Evolutionary conservation across 306 rosid genomes (phyloP).

Genomic region (Pterocarpus macrocarpus): DNA sequence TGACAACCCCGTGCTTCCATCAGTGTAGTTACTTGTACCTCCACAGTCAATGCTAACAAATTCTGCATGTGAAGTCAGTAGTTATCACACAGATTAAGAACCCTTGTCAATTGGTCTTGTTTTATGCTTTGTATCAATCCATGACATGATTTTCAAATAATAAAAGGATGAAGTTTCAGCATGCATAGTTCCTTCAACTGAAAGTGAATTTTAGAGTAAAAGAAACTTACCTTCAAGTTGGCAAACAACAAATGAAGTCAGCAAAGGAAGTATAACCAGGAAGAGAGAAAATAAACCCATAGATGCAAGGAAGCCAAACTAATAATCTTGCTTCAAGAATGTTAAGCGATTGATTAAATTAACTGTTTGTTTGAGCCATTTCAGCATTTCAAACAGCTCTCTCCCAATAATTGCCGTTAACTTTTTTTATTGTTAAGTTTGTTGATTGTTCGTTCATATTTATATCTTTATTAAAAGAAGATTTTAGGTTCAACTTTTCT

Average conservation of each 20-base stretch:
- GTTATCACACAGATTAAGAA: neutral
- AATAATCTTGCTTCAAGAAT: constrained; percentile 38
- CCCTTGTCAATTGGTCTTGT: neutral
- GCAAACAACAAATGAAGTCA: constrained; percentile 54
- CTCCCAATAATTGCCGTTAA: constrained; percentile 29
- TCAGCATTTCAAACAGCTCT: constrained; percentile 50
- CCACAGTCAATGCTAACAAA: constrained; percentile 87
- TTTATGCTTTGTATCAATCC: neutral
- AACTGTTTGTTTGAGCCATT: constrained; percentile 45
- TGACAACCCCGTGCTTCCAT: constrained; percentile 65
- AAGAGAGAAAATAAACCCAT: constrained; percentile 62
- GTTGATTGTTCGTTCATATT: constrained; percentile 64
- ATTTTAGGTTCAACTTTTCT: constrained; percentile 41
- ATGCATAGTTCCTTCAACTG: constrained; percentile 17
- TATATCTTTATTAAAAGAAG: constrained; percentile 38
- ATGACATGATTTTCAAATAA: neutral
- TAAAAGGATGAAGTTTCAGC: neutral
- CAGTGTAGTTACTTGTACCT: constrained; percentile 71
- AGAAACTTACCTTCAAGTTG: constrained; percentile 76
- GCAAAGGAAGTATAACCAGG: constrained; percentile 52
- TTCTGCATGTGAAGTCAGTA: constrained; percentile 54
- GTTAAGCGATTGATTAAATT: constrained; percentile 37
- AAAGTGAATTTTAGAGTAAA: constrained; percentile 19
- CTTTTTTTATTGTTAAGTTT: constrained; percentile 52
- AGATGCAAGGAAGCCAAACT: constrained; percentile 52